These are phyloP conservation scores for Yamadazyma atmosphaerica DNA, from an alignment of 1,139 yeast genomes.

Conservation along the genomic window DNA sequence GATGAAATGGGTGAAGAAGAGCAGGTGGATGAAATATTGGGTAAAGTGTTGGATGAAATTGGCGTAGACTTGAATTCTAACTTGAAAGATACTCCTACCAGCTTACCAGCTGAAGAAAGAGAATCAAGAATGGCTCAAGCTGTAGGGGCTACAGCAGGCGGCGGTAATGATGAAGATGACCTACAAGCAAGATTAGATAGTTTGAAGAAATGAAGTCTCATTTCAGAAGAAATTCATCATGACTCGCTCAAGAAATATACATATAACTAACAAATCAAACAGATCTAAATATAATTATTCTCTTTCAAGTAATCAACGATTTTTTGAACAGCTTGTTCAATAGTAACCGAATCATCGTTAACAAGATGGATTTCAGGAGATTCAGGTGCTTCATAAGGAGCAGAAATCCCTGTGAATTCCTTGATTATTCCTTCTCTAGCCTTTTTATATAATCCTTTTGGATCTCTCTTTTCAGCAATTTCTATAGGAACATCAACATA, in stretches of 20 bases:
- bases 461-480: constrained; percentile 95
- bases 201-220: constrained; percentile 61
- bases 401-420: constrained; percentile 93
- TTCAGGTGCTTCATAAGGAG: constrained; percentile 93
- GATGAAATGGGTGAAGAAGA: constrained; percentile 69
- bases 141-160: constrained; percentile 20
- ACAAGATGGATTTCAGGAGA: constrained; percentile 78
- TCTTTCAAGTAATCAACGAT: constrained; percentile 68
- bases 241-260: no score
- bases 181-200: constrained; percentile 87
- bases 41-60: constrained; percentile 90
- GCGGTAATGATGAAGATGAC: constrained; percentile 65
- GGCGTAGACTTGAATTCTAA: constrained; percentile 81
- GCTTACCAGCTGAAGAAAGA: constrained; percentile 13
- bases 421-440: constrained; percentile 93
- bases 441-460: constrained; percentile 93
- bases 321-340: constrained; percentile 78
- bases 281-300: constrained; percentile 47
- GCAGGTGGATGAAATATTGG: constrained; percentile 90
- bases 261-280: background rate
- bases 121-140: constrained; percentile 49
- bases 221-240: no score
- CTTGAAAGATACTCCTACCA: constrained; percentile 65
- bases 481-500: constrained; percentile 89
- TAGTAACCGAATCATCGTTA: constrained; percentile 54